These are phyloP conservation scores for Escovopsis sp. DNA, from an alignment of 2,329 filamentous ascomycete genomes.

Conservation along the genomic window DNA sequence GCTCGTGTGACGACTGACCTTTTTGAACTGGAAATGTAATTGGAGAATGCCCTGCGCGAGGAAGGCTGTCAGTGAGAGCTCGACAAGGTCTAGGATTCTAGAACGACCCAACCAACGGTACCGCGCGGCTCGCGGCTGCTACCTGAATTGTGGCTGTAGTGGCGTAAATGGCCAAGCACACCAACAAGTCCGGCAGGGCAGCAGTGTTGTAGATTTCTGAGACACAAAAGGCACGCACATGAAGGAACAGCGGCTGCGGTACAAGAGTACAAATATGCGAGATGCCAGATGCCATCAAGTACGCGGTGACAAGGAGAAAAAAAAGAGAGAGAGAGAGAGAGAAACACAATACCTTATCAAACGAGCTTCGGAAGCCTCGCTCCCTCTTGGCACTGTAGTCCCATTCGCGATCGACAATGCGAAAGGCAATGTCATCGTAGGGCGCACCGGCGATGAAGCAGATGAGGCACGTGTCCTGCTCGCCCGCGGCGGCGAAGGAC, in stretches of 20 bases:
- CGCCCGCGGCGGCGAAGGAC: constrained; percentile 82
- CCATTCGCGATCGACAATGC: constrained; percentile 97
- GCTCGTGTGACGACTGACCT: constrained; percentile 39
- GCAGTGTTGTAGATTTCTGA: constrained; percentile 3
- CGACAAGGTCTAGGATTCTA: constrained; percentile 3
- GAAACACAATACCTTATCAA: constrained; percentile 63
- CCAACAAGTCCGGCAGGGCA: constrained; percentile 5
- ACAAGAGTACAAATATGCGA: too few relatives aligned
- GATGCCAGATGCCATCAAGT: too few relatives aligned
- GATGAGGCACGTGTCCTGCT: constrained; percentile 94
- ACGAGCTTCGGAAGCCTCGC: constrained; percentile 87
- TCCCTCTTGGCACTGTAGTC: constrained; percentile 95
- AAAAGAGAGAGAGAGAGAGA: too few relatives aligned
- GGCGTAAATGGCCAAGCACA: constrained; percentile 1
- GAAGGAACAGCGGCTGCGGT: too few relatives aligned
- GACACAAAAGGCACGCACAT: constrained; percentile 4
- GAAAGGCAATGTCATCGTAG: constrained; percentile 92
- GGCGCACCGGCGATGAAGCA: constrained; percentile 89
- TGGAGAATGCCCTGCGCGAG: constrained; percentile 68
- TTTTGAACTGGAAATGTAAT: constrained; percentile 97
- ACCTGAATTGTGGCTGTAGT: not conserved
- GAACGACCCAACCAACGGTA: constrained; percentile 1
- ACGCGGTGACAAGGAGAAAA: too few relatives aligned
- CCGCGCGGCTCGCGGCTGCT: constrained; percentile 5
- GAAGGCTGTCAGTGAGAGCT: constrained; percentile 2